These are phyloP conservation scores for Microdochium paspali DNA, from an alignment of 2,329 filamentous ascomycete genomes.

Conservation along the genomic window DNA sequence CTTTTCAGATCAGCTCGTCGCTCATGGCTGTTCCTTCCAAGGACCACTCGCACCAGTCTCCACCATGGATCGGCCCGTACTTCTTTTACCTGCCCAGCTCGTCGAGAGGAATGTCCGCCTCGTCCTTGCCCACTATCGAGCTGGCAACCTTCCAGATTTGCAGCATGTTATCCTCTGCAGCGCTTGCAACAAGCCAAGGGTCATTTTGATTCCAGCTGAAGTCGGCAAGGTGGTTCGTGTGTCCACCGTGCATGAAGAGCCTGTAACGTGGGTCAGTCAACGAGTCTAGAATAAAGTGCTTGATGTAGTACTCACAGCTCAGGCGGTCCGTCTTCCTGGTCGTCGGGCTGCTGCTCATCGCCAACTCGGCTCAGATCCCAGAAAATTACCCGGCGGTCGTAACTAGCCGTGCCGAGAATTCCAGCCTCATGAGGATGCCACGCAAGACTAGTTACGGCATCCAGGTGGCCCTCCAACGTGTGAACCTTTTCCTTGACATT, in stretches of 20 bases:
- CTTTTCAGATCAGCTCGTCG: background rate
- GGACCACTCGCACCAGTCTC: too few relatives aligned
- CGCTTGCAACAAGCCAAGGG: conserved; percentile 91
- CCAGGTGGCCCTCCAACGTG: conserved; percentile 77
- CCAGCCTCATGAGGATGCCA: conserved; percentile 92
- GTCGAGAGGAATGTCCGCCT: conserved; percentile 65
- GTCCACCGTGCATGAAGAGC: conserved; percentile 96
- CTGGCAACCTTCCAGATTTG: conserved; percentile 90
- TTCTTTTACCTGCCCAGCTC: conserved; percentile 56
- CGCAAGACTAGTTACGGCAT: conserved; percentile 81
- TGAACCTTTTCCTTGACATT: conserved; percentile 87
- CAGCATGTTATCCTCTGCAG: conserved; percentile 92
- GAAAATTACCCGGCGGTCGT: conserved; percentile 88
- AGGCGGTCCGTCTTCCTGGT: conserved; percentile 88
- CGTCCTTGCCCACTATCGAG: conserved; percentile 69
- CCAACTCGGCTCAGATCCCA: conserved; percentile 92
- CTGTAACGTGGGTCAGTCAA: conserved; percentile 31
- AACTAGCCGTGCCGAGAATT: conserved; percentile 83
- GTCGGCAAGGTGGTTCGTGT: conserved; percentile 93
- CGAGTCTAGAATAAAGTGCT: background rate
- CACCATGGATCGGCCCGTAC: background rate
- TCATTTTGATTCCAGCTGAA: conserved; percentile 98
- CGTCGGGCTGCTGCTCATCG: conserved; percentile 89
- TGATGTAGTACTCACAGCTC: conserved; percentile 60
- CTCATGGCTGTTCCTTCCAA: background rate